Conservation (phyloP, 2,329 filamentous ascomycete species). For the Pseudonectria foliicola region DNA sequence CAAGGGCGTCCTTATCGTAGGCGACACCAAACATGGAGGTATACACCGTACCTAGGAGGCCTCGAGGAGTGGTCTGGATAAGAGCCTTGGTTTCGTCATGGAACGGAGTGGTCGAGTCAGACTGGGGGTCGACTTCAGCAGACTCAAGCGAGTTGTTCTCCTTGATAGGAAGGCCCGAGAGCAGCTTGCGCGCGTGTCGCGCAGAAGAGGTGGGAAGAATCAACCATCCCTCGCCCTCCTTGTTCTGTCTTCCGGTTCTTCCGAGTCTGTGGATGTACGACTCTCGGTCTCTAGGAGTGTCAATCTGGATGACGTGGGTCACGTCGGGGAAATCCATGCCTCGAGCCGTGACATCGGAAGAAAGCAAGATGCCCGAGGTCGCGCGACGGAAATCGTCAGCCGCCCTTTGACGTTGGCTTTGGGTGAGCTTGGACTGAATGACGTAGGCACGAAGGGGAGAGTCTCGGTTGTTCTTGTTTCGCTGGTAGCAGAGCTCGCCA, state of each 20-base stretch:
- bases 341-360: conserved; percentile 72
- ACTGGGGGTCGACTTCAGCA: conserved; percentile 45
- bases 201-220: conserved; percentile 52
- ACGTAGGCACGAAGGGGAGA: conserved; percentile 33
- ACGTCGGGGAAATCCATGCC: conserved; percentile 80
- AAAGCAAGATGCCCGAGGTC: conserved; percentile 60
- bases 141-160: conserved; percentile 44
- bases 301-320: conserved; percentile 71
- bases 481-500: conserved; percentile 42
- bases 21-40: conserved; percentile 48
- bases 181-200: conserved; percentile 37
- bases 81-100: conserved; percentile 38
- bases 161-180: conserved; percentile 55
- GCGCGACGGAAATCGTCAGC: conserved; percentile 65
- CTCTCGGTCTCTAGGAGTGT: conserved; percentile 56
- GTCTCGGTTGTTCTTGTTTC: conserved; percentile 27
- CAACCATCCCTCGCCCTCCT: conserved; percentile 65
- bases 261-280: conserved; percentile 73
- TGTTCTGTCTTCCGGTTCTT: conserved; percentile 68
- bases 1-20: conserved; percentile 32
- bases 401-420: conserved; percentile 59
- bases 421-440: conserved; percentile 75
- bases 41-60: conserved; percentile 40
- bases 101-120: conserved; percentile 38
- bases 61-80: conserved; percentile 32